phyloP scores from a whole-genome alignment of 768 basidiomycete genomes.

The Kwoniella botswanensis region DNA sequence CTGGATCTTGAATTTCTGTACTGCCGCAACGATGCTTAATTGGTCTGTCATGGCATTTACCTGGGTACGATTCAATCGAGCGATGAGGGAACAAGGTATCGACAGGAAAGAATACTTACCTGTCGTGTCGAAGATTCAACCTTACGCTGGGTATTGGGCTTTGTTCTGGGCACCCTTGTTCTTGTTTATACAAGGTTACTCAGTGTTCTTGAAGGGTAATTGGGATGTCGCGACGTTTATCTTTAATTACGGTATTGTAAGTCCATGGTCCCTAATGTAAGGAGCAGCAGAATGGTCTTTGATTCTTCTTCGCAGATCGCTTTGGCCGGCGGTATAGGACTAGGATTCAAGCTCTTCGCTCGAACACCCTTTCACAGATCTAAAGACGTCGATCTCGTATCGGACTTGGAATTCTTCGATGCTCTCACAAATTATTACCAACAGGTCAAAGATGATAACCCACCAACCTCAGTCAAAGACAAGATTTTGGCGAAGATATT shows the following conservation, averaged over 20 bases:
- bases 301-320: constrained; percentile 9
- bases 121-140: constrained; percentile 11
- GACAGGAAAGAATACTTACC: constrained; percentile 16
- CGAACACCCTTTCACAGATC: constrained; percentile 26
- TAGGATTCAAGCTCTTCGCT: constrained; percentile 34
- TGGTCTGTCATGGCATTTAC: constrained; percentile 32
- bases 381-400: constrained; percentile 29
- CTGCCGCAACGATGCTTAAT: constrained; percentile 26
- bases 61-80: constrained; percentile 40
- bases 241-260: constrained; percentile 31
- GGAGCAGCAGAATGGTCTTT: neutral
- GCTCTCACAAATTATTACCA: constrained; percentile 27
- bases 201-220: constrained; percentile 31
- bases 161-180: constrained; percentile 25
- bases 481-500: constrained; percentile 35
- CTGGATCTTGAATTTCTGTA: constrained; percentile 37
- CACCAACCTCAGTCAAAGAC: constrained; percentile 24
- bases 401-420: constrained; percentile 36
- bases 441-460: constrained; percentile 26
- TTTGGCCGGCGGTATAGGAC: constrained; percentile 27
- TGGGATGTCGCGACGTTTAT: constrained; percentile 28
- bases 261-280: neutral
- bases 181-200: constrained; percentile 22
- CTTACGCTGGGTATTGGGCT: constrained; percentile 31
- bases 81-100: constrained; percentile 42